Evolutionary conservation across 139 green algal species (phyloP), one percentile per base, ranked within the genome.

Genomic region (Microglena sp.): DNA sequence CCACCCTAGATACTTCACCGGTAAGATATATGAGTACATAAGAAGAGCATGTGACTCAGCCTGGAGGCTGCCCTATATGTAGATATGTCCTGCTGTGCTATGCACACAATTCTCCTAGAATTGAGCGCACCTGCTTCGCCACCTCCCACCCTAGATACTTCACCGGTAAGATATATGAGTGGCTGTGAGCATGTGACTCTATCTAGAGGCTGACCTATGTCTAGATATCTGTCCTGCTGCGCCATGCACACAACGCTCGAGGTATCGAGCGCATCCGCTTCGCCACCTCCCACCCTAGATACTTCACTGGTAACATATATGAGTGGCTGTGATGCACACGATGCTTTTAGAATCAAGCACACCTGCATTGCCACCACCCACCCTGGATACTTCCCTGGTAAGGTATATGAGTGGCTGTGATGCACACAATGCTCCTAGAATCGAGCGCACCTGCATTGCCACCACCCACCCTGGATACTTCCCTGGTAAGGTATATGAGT

Each of bases 341-440:
- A 94, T 60, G 87, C 88, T 44, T 85, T 87, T 2, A 90, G 92
- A 69, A 96, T 97, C 34, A 82, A 94, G 69, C 82, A 92, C 67
- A 95, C 97, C 72, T 81, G 92, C 36, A 97, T 97, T 69, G 91
- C 92, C 31, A 97, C 92, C 24, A 92, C 84, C 0, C 92, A 98
- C 76, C 92, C 93, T 0, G 83, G 92, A 33, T 95, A 95, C 80
- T 95, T 95, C 77, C 89, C 88, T 33, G 72, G 53, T 70, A 4
- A 62, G 46, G 29, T n/a, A n/a, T n/a, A n/a, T n/a, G n/a, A n/a
- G n/a, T n/a, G n/a, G n/a, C n/a, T n/a, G n/a, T n/a, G n/a, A n/a
- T n/a, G n/a, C n/a, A n/a, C n/a, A n/a, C n/a, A n/a, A n/a, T n/a
- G n/a, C n/a, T n/a, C n/a, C n/a, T n/a, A n/a, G n/a, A n/a, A n/a